phyloP scores from a whole-genome alignment of 805 yeast genomes.

The Wickerhamiella dianesei region DNA sequence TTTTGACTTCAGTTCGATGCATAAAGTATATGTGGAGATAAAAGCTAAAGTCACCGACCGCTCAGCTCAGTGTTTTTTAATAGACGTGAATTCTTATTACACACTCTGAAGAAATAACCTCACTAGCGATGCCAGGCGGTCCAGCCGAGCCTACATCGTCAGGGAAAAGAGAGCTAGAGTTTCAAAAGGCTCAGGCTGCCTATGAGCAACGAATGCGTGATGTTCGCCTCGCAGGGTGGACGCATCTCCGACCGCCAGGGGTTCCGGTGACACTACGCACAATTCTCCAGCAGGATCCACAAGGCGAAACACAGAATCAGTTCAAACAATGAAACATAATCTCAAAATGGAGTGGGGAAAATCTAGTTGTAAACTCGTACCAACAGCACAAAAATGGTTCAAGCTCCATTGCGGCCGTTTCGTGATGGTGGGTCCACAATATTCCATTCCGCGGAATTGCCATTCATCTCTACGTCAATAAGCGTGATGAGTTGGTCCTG shows the following conservation, averaged over 20 bases:
- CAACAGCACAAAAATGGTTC: too few species aligned
- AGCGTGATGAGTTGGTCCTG: constrained; percentile 19
- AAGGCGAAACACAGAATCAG: not conserved
- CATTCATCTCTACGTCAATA: constrained; percentile 23
- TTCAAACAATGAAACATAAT: not conserved
- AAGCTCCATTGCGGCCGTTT: not conserved
- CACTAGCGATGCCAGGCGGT: not conserved
- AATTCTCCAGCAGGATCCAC: constrained; percentile 20
- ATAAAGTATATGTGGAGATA: too few species aligned
- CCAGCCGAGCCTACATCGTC: not conserved
- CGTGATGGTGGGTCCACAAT: constrained; percentile 20
- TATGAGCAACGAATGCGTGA: constrained; percentile 5
- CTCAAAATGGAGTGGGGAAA: too few species aligned
- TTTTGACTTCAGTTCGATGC: too few species aligned
- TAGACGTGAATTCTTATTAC: not conserved
- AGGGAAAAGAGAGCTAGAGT: not conserved
- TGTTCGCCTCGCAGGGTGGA: constrained; percentile 8
- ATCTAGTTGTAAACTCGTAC: too few species aligned
- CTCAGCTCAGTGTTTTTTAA: too few species aligned
- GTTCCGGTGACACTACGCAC: constrained; percentile 37
- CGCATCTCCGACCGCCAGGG: constrained; percentile 42
- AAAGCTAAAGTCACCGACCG: too few species aligned
- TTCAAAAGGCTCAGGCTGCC: not conserved
- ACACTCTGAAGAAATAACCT: not conserved
- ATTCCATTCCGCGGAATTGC: constrained; percentile 26